phyloP scores from a whole-genome alignment of 768 basidiomycete species.

The Trametes gibbosa region DNA sequence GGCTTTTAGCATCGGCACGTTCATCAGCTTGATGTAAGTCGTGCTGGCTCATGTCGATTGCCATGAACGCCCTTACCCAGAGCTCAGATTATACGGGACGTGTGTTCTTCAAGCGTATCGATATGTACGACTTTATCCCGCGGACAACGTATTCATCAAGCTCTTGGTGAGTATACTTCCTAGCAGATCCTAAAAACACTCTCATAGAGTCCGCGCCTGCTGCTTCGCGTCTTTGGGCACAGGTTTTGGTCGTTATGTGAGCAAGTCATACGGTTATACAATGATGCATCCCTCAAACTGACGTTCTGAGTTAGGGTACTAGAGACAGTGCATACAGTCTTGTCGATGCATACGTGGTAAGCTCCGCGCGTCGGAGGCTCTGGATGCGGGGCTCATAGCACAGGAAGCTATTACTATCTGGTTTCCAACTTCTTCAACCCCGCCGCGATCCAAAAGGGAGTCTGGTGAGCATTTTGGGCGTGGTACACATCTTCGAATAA shows the following conservation, averaged over 20 bases:
- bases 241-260: neutral
- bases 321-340: neutral
- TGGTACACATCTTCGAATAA: neutral
- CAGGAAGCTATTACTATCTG: neutral
- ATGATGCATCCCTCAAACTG: neutral
- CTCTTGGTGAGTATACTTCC: neutral
- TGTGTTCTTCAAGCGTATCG: neutral
- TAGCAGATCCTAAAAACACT: too few species aligned
- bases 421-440: neutral
- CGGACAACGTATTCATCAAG: neutral
- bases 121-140: neutral
- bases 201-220: too few species aligned
- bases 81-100: neutral
- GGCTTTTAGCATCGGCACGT: neutral
- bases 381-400: too few species aligned
- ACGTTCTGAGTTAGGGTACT: neutral
- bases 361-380: neutral
- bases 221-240: neutral
- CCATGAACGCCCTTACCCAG: neutral
- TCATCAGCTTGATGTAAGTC: neutral
- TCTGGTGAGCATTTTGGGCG: neutral
- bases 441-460: neutral
- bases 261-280: neutral
- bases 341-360: slow-evolving; percentile 1
- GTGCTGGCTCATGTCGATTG: too few species aligned